Evolutionary conservation across 139 green algal species (phyloP), one percentile per base, ranked within the genome.

Genomic region (Chlorella sorokiniana): DNA sequence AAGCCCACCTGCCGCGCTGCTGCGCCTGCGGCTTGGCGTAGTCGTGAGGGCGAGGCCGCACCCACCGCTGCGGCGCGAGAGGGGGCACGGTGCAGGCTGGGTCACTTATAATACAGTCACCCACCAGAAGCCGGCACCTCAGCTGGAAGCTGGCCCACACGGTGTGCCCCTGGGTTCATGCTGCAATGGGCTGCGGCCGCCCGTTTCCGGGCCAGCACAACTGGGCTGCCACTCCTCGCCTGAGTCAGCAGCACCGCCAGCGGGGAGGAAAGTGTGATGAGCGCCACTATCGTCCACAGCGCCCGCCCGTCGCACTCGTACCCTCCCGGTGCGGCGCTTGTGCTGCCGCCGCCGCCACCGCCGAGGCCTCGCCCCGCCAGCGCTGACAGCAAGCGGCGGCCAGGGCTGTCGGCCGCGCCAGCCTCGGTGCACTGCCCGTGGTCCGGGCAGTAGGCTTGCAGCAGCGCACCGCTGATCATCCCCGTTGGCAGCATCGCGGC

Each of bases 401-500:
- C 42, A 31, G n/a, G 11, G 52, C n/a, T 8, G 61, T 31, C 63
- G 4, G 51, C 45, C 1, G 38, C 40, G 7, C 20, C 27, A 18
- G 22, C 54, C 31, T 64, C 72, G n/a, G 25, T 35, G 75, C 86
- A 89, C 31, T 63, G 41, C 5, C 73, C 76, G n/a, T 71, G 62
- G 38, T 84, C 79, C 2, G 86, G 86, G 81, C 88, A 91, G 76
- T 83, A 91, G 0, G 37, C 0, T 23, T 85, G 29, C 80, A 91
- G 83, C 61, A 91, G 83, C 10, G 64, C 81, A 1, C 88, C 88
- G 38, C 59, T 83, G 27, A 91, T 70, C 79, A 88, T 78, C 48
- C 83, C 88, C 40, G 88, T 91, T 23, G 85, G 84, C 54, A 92
- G 79, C 81, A 87, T 92, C 69, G 86, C 88, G 35, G 84, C 69